Base-by-base conservation (phyloP, 805 yeast species). In the Kodamaea jinghongensis region DNA sequence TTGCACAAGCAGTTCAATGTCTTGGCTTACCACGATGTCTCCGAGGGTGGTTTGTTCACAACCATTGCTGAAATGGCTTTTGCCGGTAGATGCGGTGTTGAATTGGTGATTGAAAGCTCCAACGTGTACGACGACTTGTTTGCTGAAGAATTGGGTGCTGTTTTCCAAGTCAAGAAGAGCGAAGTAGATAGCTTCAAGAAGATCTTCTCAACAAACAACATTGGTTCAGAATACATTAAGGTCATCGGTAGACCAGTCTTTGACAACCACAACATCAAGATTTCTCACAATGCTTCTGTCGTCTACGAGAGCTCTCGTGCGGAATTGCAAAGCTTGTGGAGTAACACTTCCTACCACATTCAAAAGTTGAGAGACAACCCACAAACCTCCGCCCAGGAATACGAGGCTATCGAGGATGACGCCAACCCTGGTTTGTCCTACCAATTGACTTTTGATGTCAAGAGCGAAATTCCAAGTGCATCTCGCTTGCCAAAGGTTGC, bases 351-450 rank as follows among this genome's bases (percentile, higher is more conserved):
- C 0, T 87, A 85, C 69, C 81, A 84, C 59, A 76, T 93, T 65
- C 99, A 93, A 71, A 78, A 81, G 51, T 70, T 91, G 54, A 83
- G 99, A 72, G 99, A 93, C 64, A 90, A 93, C 66, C 99, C 99
- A 56, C 77, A 75, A 55, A 70, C 90, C 33, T 93, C 97, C 8
- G 83, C 81, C 46, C 89, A 91, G 70, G 99, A 93, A 65, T 87
- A 73, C 60, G 75, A 76, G 32, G 61, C 81, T 28, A 81, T 93
- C 43, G 52, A 62, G 33, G 98, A 93, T 55, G 86, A 90, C 62
- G 63, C 71, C 17, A 93, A 93, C 62, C 97, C 98, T 28, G 99
- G 99, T 64, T 67, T 93, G 47, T 75, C 81, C 11, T 93, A 81
- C 69, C 78, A 86, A 53, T 71, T 93, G 55, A 78, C 95, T 2